Percentiles rank a stretch among this genome's conserved stretches.
These are phyloP conservation scores for Neurospora sp. DNA, from an alignment of 495 filamentous ascomycete species.

Conservation along the genomic window DNA sequence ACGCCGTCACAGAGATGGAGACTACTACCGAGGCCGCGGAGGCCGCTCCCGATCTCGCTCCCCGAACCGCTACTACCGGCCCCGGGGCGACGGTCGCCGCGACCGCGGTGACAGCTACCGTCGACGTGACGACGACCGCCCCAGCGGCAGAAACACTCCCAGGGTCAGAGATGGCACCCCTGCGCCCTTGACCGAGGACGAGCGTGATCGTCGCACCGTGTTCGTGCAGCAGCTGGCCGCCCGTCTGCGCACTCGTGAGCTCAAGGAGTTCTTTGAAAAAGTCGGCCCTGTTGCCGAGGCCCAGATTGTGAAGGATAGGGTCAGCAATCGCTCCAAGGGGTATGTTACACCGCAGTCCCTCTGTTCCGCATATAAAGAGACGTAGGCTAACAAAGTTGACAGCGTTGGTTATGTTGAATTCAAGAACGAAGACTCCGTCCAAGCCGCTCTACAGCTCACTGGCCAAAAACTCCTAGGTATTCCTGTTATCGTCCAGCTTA, in stretches of 20 bases:
- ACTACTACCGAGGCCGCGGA: slow-evolving; percentile 61
- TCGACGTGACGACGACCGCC: slow-evolving; percentile 42
- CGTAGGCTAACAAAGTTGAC: slow-evolving; percentile 23
- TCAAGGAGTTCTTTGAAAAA: slow-evolving; percentile 93
- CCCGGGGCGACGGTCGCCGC: slow-evolving; percentile 47
- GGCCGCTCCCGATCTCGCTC: slow-evolving; percentile 65
- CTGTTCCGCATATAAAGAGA: not conserved
- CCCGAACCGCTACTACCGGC: slow-evolving; percentile 69
- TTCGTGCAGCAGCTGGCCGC: slow-evolving; percentile 97
- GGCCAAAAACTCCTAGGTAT: slow-evolving; percentile 98
- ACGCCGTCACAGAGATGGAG: slow-evolving; percentile 70
- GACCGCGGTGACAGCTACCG: slow-evolving; percentile 36
- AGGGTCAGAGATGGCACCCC: slow-evolving; percentile 40
- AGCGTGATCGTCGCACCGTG: slow-evolving; percentile 91
- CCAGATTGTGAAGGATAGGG: slow-evolving; percentile 97
- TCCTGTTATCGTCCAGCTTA: slow-evolving; percentile 95
- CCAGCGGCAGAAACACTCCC: slow-evolving; percentile 40
- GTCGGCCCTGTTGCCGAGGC: slow-evolving; percentile 94
- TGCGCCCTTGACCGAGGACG: slow-evolving; percentile 79
- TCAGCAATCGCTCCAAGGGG: slow-evolving; percentile 97
- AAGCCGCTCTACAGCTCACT: slow-evolving; percentile 91
- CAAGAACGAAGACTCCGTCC: slow-evolving; percentile 89
- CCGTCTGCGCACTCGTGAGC: slow-evolving; percentile 81
- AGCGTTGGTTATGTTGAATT: slow-evolving; percentile 99
- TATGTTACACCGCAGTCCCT: slow-evolving; percentile 35